Evolutionary conservation across 768 basidiomycete species (phyloP).

Genomic region (Candolleomyces eurysporus): DNA sequence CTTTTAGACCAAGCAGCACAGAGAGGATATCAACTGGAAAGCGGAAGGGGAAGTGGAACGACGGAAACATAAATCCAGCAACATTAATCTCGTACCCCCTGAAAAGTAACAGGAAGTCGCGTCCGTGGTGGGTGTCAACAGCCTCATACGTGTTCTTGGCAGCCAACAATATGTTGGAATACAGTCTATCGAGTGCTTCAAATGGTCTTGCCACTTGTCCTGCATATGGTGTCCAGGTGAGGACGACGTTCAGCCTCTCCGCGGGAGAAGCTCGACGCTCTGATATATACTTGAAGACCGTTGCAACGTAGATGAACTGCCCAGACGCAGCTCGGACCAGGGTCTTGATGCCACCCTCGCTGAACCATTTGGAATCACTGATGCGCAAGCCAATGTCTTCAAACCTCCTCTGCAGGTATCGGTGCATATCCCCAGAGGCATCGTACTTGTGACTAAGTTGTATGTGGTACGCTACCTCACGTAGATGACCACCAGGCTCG

Average conservation of each 20-base stretch:
- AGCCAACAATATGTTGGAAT: not conserved
- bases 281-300: not conserved
- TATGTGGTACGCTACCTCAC: not conserved
- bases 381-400: not conserved
- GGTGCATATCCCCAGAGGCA: not conserved
- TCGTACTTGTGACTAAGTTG: not conserved
- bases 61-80: not conserved
- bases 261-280: not conserved
- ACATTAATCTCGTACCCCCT: not conserved
- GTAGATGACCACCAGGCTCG: not conserved
- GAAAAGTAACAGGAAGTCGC: not conserved
- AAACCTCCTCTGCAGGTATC: slow-evolving; percentile 2
- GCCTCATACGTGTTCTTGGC: not conserved
- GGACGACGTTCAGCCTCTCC: not conserved
- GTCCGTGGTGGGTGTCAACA: too few species aligned
- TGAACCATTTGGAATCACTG: not conserved
- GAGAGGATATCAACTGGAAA: too few species aligned
- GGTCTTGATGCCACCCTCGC: not conserved
- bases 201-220: not conserved
- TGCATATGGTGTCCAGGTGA: not conserved
- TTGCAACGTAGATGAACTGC: slow-evolving; percentile 8
- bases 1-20: not conserved
- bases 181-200: not conserved
- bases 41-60: too few species aligned
- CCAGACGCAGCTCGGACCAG: not conserved